Conservation (phyloP, 1,284 basidiomycete genomes). For the Ceratobasidium sp. region DNA sequence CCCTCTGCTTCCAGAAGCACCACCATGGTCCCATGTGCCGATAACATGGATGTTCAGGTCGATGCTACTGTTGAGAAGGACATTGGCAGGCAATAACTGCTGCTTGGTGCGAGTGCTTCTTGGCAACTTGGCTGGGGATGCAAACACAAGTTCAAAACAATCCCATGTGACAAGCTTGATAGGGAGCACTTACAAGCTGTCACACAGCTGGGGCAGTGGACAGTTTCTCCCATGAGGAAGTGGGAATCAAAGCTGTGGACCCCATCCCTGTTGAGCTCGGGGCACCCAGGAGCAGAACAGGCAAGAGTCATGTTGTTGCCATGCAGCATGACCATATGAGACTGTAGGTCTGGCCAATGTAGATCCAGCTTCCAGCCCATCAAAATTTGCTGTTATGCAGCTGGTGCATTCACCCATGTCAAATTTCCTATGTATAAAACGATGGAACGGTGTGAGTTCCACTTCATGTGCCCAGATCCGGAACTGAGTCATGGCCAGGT, state of each 20-base stretch:
- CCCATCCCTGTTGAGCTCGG: not conserved
- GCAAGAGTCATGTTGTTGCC: not conserved
- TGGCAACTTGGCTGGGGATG: too few relatives aligned
- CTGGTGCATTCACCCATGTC: not conserved
- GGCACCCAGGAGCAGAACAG: not conserved
- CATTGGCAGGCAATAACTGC: not conserved
- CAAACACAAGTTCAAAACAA: too few relatives aligned
- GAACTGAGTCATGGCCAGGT: not conserved
- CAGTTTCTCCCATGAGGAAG: not conserved
- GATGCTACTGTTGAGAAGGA: not conserved
- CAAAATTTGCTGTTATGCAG: not conserved
- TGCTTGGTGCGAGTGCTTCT: not conserved
- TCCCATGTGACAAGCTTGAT: not conserved
- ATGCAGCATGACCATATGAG: not conserved
- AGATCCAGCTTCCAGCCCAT: not conserved
- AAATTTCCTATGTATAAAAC: not conserved
- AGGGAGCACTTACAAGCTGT: not conserved
- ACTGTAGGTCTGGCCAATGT: not conserved
- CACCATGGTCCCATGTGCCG: not conserved
- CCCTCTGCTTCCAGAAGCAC: not conserved
- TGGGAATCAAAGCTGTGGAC: not conserved
- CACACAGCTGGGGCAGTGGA: not conserved
- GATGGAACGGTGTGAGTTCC: not conserved
- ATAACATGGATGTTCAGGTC: not conserved
- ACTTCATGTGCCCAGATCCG: not conserved